These are phyloP conservation scores for Rickenella mellea DNA, from an alignment of 768 basidiomycete genomes.

Conservation along the genomic window DNA sequence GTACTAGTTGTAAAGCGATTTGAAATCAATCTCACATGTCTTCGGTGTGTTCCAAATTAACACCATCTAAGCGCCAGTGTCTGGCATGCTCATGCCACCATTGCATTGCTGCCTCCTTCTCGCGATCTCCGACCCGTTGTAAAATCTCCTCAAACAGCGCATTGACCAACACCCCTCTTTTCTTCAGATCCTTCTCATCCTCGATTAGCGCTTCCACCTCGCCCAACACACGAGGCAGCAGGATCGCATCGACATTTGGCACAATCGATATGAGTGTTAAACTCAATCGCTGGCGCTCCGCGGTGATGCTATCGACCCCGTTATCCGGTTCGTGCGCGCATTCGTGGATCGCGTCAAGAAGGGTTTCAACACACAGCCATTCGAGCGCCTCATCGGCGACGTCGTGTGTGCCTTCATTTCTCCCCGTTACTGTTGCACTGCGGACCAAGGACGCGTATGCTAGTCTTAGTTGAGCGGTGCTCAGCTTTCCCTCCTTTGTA, in stretches of 20 bases:
- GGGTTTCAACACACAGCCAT: slow-evolving; percentile 56
- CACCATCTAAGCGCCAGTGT: no score
- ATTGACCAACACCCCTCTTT: slow-evolving; percentile 37
- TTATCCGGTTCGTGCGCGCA: slow-evolving; percentile 12
- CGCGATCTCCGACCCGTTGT: slow-evolving; percentile 55
- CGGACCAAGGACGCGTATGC: slow-evolving; percentile 68
- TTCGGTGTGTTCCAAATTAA: no score
- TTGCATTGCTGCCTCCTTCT: slow-evolving; percentile 54
- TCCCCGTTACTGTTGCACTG: slow-evolving; percentile 39
- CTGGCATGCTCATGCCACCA: slow-evolving; percentile 59
- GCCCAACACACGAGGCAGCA: slow-evolving; percentile 48
- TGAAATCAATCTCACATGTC: no score
- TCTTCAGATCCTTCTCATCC: slow-evolving; percentile 11
- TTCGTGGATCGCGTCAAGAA: slow-evolving; percentile 37
- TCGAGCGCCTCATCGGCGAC: slow-evolving; percentile 36
- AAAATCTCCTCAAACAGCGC: slow-evolving; percentile 56
- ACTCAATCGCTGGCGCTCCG: slow-evolving; percentile 43
- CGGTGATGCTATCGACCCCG: slow-evolving; percentile 7
- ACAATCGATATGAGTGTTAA: slow-evolving; percentile 58
- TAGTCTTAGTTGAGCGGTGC: slow-evolving; percentile 54
- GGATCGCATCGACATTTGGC: slow-evolving; percentile 45
- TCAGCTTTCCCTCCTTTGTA: slow-evolving; percentile 51
- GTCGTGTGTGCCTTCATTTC: slow-evolving; percentile 7
- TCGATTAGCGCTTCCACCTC: slow-evolving; percentile 29
- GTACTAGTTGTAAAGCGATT: no score